Base-by-base conservation (phyloP, 805 yeast species). In the Saccharomycopsis sp. region DNA sequence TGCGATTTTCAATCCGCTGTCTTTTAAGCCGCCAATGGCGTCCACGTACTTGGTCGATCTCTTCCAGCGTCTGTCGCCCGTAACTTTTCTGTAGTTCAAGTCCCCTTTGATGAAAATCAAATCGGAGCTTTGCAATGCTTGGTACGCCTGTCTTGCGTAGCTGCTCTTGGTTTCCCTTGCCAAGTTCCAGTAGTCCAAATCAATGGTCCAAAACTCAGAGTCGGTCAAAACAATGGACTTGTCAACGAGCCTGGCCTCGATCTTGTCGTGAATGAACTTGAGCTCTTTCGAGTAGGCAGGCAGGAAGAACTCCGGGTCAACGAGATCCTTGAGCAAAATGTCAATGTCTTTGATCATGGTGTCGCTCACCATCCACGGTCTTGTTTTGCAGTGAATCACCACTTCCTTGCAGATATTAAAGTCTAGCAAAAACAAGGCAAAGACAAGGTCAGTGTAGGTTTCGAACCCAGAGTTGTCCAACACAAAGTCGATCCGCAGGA, bases 291-390 rank as follows among this genome's bases (percentile, higher is more conserved):
- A 43, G 4, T 47, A 30, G 3, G 55, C 48, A 4, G 68, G 63
- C n/a, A n/a, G n/a, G 63, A 80, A 85, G 48, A 75, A 66, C 4
- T 54, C 36, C 4, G 64, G 51, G 51, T 79, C 72, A 20, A 53
- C 57, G 51, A 88, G 62, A 52, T 83, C 84, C 9, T 60, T 51
- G 13, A 84, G 49, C 39, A 85, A 64, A 22, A 68, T 55, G 34
- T 67, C 65, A 46, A 85, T 76, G 61, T 92, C 99, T 53, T 77
- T 77, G 21, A 84, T 73, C 76, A 87, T 77, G 6, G 92, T 94
- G 60, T 92, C 99, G 51, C 95, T 84, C 15, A 92, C 97, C 80
- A 92, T 89, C 94, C 97, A 92, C 25, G 97, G 96, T 45, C 87
- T 73, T 38, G 77, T 75, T 60, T 92, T 92, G 49, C 94, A 86